These are phyloP conservation scores for Trichoderma harzianum DNA, from an alignment of 2,329 filamentous ascomycete genomes.

Conservation along the genomic window DNA sequence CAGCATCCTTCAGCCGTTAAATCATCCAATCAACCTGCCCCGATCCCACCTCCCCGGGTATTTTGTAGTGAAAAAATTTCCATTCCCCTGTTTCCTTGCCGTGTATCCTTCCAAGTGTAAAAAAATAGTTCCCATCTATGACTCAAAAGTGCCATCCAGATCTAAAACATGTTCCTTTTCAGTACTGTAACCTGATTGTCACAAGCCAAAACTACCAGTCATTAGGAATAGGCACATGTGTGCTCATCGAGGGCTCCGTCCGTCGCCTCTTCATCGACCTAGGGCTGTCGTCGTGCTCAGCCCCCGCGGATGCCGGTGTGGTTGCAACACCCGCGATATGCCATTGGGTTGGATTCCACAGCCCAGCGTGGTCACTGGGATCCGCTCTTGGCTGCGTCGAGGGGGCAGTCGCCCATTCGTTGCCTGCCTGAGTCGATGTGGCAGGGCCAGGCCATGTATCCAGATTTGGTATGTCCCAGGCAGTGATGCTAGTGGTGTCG, in stretches of 20 bases:
- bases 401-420: constrained; percentile 32
- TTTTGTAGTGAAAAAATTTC: background rate
- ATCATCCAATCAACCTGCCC: background rate
- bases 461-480: constrained; percentile 38
- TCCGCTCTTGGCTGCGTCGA: constrained; percentile 31
- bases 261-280: constrained; percentile 38
- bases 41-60: background rate
- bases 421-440: constrained; percentile 25
- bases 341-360: constrained; percentile 38
- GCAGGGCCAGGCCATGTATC: constrained; percentile 33
- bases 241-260: constrained; percentile 26
- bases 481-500: constrained; percentile 31
- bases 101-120: background rate
- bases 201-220: constrained; percentile 27
- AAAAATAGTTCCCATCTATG: background rate
- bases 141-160: background rate
- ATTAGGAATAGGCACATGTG: constrained; percentile 33
- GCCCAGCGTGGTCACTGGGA: constrained; percentile 27
- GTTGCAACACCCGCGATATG: constrained; percentile 26
- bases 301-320: constrained; percentile 25
- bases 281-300: constrained; percentile 35
- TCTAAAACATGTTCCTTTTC: background rate
- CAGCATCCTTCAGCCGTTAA: background rate
- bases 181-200: background rate
- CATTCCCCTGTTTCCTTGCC: background rate